Evolutionary conservation across 768 basidiomycete species (phyloP).

Genomic region (Naematelia encephala): DNA sequence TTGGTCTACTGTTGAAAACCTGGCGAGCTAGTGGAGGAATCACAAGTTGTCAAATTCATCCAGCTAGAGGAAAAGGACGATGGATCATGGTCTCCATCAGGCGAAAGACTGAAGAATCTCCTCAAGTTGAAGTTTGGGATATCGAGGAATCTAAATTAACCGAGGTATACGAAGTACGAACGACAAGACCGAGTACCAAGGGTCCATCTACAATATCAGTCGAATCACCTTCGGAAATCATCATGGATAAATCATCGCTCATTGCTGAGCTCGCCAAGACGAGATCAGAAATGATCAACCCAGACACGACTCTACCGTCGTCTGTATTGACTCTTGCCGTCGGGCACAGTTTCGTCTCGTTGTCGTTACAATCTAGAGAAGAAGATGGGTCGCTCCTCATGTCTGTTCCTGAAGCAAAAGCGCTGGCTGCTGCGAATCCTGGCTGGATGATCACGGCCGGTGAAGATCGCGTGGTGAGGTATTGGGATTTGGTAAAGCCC

Average conservation of each 20-base stretch:
- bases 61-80: slow-evolving; percentile 76
- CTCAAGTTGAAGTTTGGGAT: slow-evolving; percentile 85
- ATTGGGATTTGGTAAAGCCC: slow-evolving; percentile 77
- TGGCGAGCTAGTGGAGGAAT: slow-evolving; percentile 67
- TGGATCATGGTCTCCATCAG: slow-evolving; percentile 86
- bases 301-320: slow-evolving; percentile 2
- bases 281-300: neutral
- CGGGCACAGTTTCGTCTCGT: slow-evolving; percentile 24
- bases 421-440: slow-evolving; percentile 45
- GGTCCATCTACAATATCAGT: no score
- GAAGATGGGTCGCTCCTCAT: slow-evolving; percentile 56
- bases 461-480: slow-evolving; percentile 77
- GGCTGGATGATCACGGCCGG: slow-evolving; percentile 86
- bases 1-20: slow-evolving; percentile 79
- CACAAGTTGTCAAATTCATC: slow-evolving; percentile 65
- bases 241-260: neutral
- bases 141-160: slow-evolving; percentile 75
- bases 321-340: slow-evolving; percentile 23
- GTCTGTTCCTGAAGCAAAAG: slow-evolving; percentile 52
- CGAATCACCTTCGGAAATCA: neutral
- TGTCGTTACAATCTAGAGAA: slow-evolving; percentile 15
- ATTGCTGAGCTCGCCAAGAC: slow-evolving; percentile 8
- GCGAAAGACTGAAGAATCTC: slow-evolving; percentile 43
- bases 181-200: slow-evolving; percentile 16
- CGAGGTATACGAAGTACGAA: slow-evolving; percentile 66